Evolutionary conservation across 2,329 filamentous ascomycete species (phyloP).

Genomic region (Bipolaris sorokiniana): DNA sequence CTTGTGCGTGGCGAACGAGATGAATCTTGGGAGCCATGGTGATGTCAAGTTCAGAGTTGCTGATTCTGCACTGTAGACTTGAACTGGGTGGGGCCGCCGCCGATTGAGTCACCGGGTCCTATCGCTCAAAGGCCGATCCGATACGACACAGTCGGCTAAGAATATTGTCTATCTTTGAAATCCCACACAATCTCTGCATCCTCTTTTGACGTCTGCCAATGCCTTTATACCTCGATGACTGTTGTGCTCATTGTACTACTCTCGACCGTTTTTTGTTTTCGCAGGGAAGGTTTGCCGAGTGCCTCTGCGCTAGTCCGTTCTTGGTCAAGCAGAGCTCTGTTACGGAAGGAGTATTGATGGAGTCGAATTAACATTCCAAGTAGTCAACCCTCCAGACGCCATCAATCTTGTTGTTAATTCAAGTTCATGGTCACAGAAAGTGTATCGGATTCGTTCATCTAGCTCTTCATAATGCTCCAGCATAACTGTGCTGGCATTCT

Average conservation of each 20-base stretch:
- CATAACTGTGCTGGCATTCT: not conserved
- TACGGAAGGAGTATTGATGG: not conserved
- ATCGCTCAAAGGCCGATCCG: conserved; percentile 1
- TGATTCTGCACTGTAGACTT: conserved; percentile 9
- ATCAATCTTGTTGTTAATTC: no score
- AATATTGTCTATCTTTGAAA: not conserved
- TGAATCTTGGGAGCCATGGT: conserved; percentile 38
- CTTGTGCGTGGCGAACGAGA: conserved; percentile 74
- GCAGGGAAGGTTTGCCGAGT: conserved; percentile 7
- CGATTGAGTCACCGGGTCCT: conserved; percentile 13
- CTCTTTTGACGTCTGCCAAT: not conserved
- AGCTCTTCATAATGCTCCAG: no score
- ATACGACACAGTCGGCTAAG: not conserved
- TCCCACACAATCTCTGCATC: no score
- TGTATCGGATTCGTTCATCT: no score
- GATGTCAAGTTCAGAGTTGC: conserved; percentile 12
- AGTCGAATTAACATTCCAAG: not conserved
- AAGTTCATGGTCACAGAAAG: no score
- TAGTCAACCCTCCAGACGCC: not conserved
- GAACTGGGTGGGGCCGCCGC: conserved; percentile 8
- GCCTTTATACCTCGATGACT: conserved; percentile 1
- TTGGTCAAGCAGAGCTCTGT: not conserved
- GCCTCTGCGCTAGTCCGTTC: conserved; percentile 1
- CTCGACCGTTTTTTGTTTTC: not conserved
- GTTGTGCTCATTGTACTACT: not conserved